These are phyloP conservation scores for Pseudozyma sp. DNA, from an alignment of 1,284 basidiomycete species.

Conservation along the genomic window DNA sequence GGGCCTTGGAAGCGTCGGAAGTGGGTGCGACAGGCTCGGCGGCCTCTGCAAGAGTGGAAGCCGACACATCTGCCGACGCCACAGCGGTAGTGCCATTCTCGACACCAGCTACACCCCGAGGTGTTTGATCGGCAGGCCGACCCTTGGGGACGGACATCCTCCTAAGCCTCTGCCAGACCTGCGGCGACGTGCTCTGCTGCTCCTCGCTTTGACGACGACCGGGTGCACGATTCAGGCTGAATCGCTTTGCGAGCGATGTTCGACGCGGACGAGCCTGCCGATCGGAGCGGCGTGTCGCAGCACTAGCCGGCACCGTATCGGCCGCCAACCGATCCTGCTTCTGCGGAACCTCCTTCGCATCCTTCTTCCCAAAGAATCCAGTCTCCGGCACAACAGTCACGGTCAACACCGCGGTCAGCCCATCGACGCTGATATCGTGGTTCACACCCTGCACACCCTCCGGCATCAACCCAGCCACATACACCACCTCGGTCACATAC, in stretches of 20 bases:
- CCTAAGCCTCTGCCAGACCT: slow-evolving; percentile 25
- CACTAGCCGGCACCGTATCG: no score
- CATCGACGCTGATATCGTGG: slow-evolving; percentile 69
- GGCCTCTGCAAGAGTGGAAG: slow-evolving; percentile 1
- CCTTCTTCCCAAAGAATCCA: slow-evolving; percentile 9
- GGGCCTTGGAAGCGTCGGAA: slow-evolving; percentile 1
- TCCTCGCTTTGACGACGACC: slow-evolving; percentile 14
- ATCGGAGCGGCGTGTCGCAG: background rate
- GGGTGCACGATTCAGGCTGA: slow-evolving; percentile 6
- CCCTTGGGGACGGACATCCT: slow-evolving; percentile 14
- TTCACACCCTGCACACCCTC: slow-evolving; percentile 73
- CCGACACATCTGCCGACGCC: no score
- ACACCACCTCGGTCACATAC: slow-evolving; percentile 73
- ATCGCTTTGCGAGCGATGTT: slow-evolving; percentile 8
- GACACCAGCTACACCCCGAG: background rate
- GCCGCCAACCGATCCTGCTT: background rate
- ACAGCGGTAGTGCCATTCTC: background rate
- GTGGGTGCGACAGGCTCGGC: background rate
- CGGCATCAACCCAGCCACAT: slow-evolving; percentile 73
- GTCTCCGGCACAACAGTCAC: slow-evolving; percentile 31
- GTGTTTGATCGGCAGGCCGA: background rate
- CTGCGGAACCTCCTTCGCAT: background rate
- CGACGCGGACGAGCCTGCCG: background rate
- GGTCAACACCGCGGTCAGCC: slow-evolving; percentile 54
- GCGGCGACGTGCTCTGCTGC: slow-evolving; percentile 5